A percentile compares a stretch with the other conserved stretches of the same genome.
Conservation (phyloP, 371 early-diverging fungal species). For the Modicella reniformis region DNA sequence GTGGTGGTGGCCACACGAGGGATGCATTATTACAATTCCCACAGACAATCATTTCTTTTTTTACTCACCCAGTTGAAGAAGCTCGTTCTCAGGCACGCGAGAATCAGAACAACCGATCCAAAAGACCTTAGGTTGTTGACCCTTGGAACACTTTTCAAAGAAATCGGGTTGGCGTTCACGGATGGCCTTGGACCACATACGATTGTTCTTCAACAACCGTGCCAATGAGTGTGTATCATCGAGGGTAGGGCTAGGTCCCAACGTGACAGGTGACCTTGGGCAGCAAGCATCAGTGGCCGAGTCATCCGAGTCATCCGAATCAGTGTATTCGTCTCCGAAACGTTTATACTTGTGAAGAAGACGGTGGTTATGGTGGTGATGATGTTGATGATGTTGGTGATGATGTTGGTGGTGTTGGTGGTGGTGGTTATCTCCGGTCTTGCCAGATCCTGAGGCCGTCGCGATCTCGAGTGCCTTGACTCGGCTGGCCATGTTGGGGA, state of each 20-base stretch:
- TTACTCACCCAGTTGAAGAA: constrained; percentile 59
- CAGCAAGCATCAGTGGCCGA: constrained; percentile 35
- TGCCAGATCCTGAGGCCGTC: neutral
- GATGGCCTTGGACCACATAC: constrained; percentile 65
- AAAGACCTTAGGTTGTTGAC: constrained; percentile 87
- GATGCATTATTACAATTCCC: too few species aligned
- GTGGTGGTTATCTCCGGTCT: neutral
- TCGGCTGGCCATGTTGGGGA: constrained; percentile 19
- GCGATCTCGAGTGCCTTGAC: constrained; percentile 12
- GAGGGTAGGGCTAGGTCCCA: constrained; percentile 46
- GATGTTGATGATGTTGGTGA: neutral
- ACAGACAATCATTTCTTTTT: too few species aligned
- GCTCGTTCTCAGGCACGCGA: constrained; percentile 81
- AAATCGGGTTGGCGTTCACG: constrained; percentile 56
- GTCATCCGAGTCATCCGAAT: constrained; percentile 14
- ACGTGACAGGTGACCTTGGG: constrained; percentile 43
- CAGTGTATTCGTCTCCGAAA: neutral
- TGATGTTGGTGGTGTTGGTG: constrained; percentile 4
- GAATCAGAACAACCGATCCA: constrained; percentile 97
- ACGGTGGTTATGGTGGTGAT: constrained; percentile 21
- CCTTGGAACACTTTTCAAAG: constrained; percentile 68
- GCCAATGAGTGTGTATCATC: constrained; percentile 27
- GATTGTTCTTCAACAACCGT: constrained; percentile 57
- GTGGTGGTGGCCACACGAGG: too few species aligned
- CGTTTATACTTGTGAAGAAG: constrained; percentile 38